These are phyloP conservation scores for Eimeria tenella DNA, from an alignment of 169 alveolate species.

Conservation along the genomic window DNA sequence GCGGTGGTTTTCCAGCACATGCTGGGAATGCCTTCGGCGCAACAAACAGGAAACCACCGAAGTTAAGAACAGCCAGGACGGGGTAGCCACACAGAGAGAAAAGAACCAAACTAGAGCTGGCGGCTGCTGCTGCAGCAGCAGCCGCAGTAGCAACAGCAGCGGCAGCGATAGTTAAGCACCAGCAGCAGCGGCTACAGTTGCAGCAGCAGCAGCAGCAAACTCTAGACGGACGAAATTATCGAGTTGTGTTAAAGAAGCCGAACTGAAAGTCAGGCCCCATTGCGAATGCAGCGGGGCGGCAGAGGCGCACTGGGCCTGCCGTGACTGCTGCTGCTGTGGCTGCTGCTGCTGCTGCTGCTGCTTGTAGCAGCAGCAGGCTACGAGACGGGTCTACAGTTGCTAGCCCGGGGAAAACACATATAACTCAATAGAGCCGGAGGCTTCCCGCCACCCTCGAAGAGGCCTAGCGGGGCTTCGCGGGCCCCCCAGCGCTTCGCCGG, in stretches of 20 bases:
- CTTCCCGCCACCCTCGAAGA: no score
- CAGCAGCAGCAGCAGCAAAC: conserved; percentile 9
- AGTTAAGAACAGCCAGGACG: neutral
- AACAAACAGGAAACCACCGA: neutral
- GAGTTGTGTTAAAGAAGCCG: neutral
- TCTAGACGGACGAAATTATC: neutral
- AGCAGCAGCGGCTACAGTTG: neutral
- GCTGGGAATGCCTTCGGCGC: no score
- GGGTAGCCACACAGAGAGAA: neutral
- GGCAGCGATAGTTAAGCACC: neutral
- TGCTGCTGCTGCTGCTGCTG: neutral
- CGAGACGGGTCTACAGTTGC: neutral
- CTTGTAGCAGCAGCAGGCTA: neutral
- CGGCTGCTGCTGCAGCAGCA: conserved; percentile 4
- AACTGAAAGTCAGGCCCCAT: neutral
- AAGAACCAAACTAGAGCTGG: neutral
- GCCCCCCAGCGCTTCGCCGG: no score
- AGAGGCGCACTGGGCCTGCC: no score
- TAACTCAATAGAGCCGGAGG: no score
- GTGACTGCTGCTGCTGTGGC: neutral
- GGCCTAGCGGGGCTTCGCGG: no score
- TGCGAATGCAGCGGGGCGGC: neutral
- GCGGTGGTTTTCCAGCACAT: no score
- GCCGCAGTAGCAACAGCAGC: neutral
- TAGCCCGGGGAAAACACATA: no score